phyloP scores from a whole-genome alignment of 78 protist species.

The Speleostelium caveatum region DNA sequence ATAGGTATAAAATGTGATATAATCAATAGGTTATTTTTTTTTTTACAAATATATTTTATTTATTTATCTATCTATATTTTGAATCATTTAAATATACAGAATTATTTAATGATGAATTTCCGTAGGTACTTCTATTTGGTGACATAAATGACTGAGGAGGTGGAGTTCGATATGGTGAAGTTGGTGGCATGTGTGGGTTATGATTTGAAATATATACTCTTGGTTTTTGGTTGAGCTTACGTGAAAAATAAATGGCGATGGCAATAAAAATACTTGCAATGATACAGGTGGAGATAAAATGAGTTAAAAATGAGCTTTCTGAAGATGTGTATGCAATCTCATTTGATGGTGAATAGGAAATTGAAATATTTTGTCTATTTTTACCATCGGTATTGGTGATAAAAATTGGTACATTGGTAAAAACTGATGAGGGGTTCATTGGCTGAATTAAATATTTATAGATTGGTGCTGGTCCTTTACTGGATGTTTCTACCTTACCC shows the following conservation, averaged over 20 bases:
- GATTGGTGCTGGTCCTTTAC: not conserved
- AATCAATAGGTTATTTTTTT: too few relatives aligned
- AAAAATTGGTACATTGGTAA: slow-evolving; percentile 23
- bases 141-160: slow-evolving; percentile 25
- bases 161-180: slow-evolving; percentile 36
- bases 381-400: slow-evolving; percentile 43
- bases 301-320: not conserved
- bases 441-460: slow-evolving; percentile 25
- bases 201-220: slow-evolving; percentile 11
- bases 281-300: too few relatives aligned
- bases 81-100: slow-evolving; percentile 12
- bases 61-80: not conserved
- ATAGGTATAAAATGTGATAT: too few relatives aligned
- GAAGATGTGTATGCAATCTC: not conserved
- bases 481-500: not conserved
- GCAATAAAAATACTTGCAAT: not conserved
- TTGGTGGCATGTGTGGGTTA: not conserved
- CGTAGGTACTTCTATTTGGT: slow-evolving; percentile 7
- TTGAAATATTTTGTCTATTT: not conserved
- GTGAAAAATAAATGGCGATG: slow-evolving; percentile 3
- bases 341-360: slow-evolving; percentile 4
- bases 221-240: slow-evolving; percentile 6
- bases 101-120: not conserved
- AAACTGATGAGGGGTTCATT: not conserved
- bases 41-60: too few relatives aligned